Evolutionary conservation across 306 rosid genomes (phyloP), one percentile per base, ranked within the genome.

Genomic region (Macrotyloma uniflorum): DNA sequence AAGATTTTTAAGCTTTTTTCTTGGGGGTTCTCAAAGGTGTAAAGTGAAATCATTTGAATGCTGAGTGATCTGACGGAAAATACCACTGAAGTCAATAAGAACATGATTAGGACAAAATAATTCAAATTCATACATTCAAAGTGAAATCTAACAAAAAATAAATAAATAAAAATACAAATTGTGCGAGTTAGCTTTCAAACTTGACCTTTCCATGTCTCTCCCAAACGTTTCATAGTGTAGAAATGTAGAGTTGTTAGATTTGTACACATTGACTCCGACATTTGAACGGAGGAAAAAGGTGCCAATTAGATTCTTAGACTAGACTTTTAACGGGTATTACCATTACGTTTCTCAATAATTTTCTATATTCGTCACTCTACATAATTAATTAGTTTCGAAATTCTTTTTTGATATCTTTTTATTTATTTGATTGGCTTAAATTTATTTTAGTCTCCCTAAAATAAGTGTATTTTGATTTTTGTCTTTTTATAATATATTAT

Each of bases 31-130:
- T 55, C 38, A 77, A 58, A 76, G 83, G 43, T 36, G 45, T 19
- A 70, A 70, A 42, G 28, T 5, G 28, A 82, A 26, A 76, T 38
- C 5, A 58, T 82, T 75, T 79, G 77, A 65, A 36, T 61, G 58
- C 74, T 42, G 78, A 38, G 33, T 68, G 40, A 70, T 61, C 38
- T 67, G 72, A 67, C 26, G 4, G 72, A 76, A 84, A 80, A 66
- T 76, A 71, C 32, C 45, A n/a, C 22, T 40, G 14, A 45, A 47
- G 75, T 77, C 88, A 73, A 81, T 20, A 2, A 14, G 76, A 42
- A 9, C 47, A 80, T 80, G 50, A 72, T 81, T 76, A 72, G 71
- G 50, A 72, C 74, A 30, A 38, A 66, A 35, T 58, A 50, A 49
- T 72, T 72, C 45, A 80, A 30, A 73, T 38, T 40, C 11, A 32